Base-by-base conservation (phyloP, 2,329 filamentous ascomycete genomes). In the Colletotrichum salicis region DNA sequence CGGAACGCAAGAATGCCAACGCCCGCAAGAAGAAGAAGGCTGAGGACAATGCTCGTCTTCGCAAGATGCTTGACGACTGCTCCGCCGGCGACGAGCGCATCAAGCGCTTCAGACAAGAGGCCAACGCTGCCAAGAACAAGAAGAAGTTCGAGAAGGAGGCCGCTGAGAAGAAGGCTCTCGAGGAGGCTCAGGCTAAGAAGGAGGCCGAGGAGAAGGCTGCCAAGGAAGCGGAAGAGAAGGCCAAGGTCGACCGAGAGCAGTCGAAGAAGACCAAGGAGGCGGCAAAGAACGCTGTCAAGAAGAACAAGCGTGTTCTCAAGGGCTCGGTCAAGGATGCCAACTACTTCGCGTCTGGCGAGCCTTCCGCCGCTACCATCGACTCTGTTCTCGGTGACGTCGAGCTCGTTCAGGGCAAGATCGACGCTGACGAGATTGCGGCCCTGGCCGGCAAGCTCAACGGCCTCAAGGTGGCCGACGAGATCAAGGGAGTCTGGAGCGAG, bases 11-110 rank as follows among this genome's bases (percentile, higher is more conserved):
- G 92, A 99, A 99, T 86, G 91, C 93, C 86, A 98, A 97, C 81
- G 92, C 95, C 52, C 94, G 96, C 82, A 97, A 96, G 86, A 99
- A 99, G 95, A 97, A 95, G 90, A 99, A 99, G 95, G 94, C 92
- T 31, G 96, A 99, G 87, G 97, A 99, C 85, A 97, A 93, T 77
- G 89, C 93, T 63, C 95, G 97, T 79, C 90, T 99, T 73, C 92
- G 96, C 80, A 93, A 95, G 84, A 84, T 98, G 68, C 92, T 99
- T 31, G 96, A 99, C 80, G 94, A 97, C 75, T 92, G 90, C 76
- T 91, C 96, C 22, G 91, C 92, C 37, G 88, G 89, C 55, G 96
- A 99, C 79, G 95, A 97, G 87, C 94, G 96, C 76, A 98, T 98
- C 88, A 98, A 98, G 92, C 92, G 92, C 78, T 99, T 99, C 93